Conservation (phyloP, 306 rosid species). For the Glycine soja region DNA sequence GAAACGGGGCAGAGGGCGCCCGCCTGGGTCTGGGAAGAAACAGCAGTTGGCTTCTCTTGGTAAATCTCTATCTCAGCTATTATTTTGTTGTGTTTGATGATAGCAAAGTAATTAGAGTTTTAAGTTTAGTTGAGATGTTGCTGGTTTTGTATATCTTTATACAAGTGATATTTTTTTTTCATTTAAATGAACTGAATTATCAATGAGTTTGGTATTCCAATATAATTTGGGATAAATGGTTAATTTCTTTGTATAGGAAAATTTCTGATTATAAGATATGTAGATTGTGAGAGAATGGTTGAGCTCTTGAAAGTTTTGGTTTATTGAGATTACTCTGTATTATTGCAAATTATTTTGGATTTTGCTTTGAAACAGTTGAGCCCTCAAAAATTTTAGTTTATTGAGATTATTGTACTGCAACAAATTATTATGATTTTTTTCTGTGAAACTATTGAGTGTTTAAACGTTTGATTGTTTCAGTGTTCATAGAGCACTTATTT, state of each 20-base stretch:
- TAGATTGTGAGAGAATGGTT: not conserved
- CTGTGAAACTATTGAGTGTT: no score
- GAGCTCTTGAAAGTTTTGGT: constrained; percentile 8
- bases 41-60: constrained; percentile 90
- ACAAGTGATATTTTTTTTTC: not conserved
- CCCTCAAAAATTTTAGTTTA: no score
- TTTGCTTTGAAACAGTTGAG: not conserved
- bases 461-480: no score
- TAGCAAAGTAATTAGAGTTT: constrained; percentile 1
- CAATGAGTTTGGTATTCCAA: not conserved
- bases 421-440: no score
- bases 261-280: constrained; percentile 5
- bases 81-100: constrained; percentile 4
- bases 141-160: constrained; percentile 29
- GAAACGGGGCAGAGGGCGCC: constrained; percentile 92
- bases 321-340: not conserved
- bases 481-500: no score
- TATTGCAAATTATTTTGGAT: constrained; percentile 6
- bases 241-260: not conserved
- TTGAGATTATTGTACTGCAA: no score
- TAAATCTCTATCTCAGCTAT: constrained; percentile 47
- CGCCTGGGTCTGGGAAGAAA: constrained; percentile 92
- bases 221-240: constrained; percentile 7
- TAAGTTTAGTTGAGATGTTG: constrained; percentile 18
- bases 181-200: not conserved